A percentile compares a stretch with the other conserved stretches of the same genome.
Evolutionary conservation across 1,284 basidiomycete genomes (phyloP).

Genomic region (Sanghuangporus sanghuang): DNA sequence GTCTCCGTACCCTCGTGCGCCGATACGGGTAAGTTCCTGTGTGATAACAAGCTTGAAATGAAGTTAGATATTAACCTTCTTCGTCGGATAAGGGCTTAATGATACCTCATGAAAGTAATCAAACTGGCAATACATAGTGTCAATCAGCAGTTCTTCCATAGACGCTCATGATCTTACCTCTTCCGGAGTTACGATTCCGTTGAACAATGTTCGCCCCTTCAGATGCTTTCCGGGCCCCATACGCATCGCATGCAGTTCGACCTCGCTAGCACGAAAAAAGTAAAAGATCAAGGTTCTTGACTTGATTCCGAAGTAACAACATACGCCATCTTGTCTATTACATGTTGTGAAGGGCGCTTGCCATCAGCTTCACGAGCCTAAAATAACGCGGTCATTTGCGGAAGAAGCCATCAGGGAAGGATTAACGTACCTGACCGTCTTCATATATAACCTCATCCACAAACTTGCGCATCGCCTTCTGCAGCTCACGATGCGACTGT

Average conservation of each 20-base stretch:
- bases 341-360: conserved; percentile 59
- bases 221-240: conserved; percentile 85
- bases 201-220: conserved; percentile 75
- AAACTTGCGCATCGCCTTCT: conserved; percentile 43
- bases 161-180: conserved; percentile 48
- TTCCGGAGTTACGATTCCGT: conserved; percentile 81
- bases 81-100: background rate
- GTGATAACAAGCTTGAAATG: conserved; percentile 65
- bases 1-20: conserved; percentile 57
- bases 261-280: conserved; percentile 34
- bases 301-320: conserved; percentile 21
- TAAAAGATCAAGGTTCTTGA: background rate
- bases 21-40: conserved; percentile 76
- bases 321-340: conserved; percentile 69
- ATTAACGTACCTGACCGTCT: conserved; percentile 38
- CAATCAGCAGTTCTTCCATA: conserved; percentile 2
- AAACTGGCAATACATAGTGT: conserved; percentile 33
- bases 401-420: background rate
- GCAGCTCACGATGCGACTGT: conserved; percentile 45
- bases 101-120: conserved; percentile 79
- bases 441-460: conserved; percentile 45
- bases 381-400: conserved; percentile 13
- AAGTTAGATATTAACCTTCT: conserved; percentile 1
- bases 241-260: conserved; percentile 85
- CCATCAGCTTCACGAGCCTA: conserved; percentile 73